phyloP scores from a whole-genome alignment of 306 rosid genomes.

The Boehmeria nivea region DNA sequence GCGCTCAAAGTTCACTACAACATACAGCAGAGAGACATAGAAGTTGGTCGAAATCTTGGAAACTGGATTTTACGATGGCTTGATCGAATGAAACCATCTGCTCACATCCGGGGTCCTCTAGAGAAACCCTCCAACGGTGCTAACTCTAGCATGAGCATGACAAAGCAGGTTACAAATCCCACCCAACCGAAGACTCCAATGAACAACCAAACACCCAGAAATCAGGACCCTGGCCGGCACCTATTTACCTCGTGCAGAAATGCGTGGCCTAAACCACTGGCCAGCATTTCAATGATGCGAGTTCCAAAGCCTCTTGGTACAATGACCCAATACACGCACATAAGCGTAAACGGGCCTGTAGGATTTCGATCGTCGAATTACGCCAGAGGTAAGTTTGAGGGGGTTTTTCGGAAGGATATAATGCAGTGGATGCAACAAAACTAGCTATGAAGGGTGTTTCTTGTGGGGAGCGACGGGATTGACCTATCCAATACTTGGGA shows the following conservation, averaged over 20 bases:
- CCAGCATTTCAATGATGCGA: slow-evolving; percentile 51
- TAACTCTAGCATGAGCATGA: slow-evolving; percentile 26
- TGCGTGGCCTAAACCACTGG: slow-evolving; percentile 37
- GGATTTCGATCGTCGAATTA: slow-evolving; percentile 24
- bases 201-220: slow-evolving; percentile 29
- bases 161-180: slow-evolving; percentile 30
- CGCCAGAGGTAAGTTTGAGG: slow-evolving; percentile 32
- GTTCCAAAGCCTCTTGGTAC: slow-evolving; percentile 50
- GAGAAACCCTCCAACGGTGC: slow-evolving; percentile 15
- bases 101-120: slow-evolving; percentile 52
- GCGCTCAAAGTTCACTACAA: slow-evolving; percentile 62
- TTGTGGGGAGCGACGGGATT: too few relatives aligned
- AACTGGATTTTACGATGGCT: slow-evolving; percentile 69
- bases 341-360: too few relatives aligned
- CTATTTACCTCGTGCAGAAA: slow-evolving; percentile 41
- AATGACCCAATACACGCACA: slow-evolving; percentile 48
- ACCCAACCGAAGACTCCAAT: slow-evolving; percentile 36
- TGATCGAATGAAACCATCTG: slow-evolving; percentile 78
- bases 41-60: slow-evolving; percentile 78
- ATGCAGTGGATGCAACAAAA: slow-evolving; percentile 67
- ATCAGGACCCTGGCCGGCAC: slow-evolving; percentile 50
- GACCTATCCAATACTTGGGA: too few relatives aligned
- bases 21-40: slow-evolving; percentile 81
- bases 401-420: slow-evolving; percentile 62
- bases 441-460: slow-evolving; percentile 9